Conservation (phyloP, 345 rosid species). For the Conringia planisiliqua region DNA sequence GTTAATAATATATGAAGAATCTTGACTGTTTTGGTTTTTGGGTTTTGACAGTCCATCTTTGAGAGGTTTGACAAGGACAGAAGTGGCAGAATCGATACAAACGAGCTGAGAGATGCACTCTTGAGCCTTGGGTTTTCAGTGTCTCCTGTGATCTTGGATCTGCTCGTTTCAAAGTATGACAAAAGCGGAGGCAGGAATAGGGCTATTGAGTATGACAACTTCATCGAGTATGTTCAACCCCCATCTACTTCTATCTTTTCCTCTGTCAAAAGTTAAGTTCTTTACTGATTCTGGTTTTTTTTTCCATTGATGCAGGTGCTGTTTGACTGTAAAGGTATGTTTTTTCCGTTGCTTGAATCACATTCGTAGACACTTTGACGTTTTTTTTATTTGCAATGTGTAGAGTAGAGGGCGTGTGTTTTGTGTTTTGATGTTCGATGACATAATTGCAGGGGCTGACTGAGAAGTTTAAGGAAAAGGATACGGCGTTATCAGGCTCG, state of each 20-base stretch:
- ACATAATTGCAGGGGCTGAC: constrained; percentile 66
- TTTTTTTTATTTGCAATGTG: neutral
- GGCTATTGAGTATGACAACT: constrained; percentile 90
- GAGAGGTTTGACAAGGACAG: constrained; percentile 84
- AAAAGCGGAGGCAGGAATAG: constrained; percentile 67
- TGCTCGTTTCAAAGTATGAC: constrained; percentile 81
- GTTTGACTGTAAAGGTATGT: constrained; percentile 87
- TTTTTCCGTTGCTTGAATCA: neutral
- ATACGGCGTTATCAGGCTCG: constrained; percentile 51
- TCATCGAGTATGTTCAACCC: constrained; percentile 70
- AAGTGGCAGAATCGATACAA: constrained; percentile 75
- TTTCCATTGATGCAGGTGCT: constrained; percentile 59
- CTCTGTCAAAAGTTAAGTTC: neutral
- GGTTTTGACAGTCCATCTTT: constrained; percentile 49
- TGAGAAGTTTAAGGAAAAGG: constrained; percentile 82
- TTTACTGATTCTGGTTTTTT: neutral
- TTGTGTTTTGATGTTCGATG: constrained; percentile 18
- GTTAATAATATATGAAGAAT: neutral
- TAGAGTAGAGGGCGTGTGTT: neutral
- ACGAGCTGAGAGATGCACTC: constrained; percentile 84
- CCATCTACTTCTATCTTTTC: neutral
- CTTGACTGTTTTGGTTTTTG: neutral
- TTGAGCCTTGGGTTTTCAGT: constrained; percentile 71
- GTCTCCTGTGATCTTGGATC: constrained; percentile 62
- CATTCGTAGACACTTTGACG: neutral